Evolutionary conservation across 805 yeast genomes (phyloP).

Genomic region (Yamadazyma olivae): DNA sequence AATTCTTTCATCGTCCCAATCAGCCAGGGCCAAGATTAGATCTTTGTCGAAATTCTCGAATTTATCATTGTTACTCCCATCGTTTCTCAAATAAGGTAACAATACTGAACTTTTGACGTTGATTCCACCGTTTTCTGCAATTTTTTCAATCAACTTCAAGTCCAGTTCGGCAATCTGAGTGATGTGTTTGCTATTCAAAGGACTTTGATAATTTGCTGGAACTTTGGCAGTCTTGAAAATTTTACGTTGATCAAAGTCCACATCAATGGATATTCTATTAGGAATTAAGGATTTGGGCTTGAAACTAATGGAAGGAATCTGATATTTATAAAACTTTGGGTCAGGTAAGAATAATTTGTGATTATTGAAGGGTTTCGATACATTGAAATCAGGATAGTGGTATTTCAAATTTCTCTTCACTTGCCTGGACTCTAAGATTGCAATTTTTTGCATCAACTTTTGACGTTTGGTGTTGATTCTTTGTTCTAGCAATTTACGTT

Average conservation of each 20-base stretch:
- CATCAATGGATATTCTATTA: slow-evolving; percentile 54
- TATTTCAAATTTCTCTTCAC: slow-evolving; percentile 31
- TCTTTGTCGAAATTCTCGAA: slow-evolving; percentile 49
- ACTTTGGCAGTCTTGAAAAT: slow-evolving; percentile 38
- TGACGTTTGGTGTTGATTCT: slow-evolving; percentile 22
- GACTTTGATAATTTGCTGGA: slow-evolving; percentile 3
- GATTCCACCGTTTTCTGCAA: slow-evolving; percentile 17
- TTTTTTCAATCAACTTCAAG: slow-evolving; percentile 25
- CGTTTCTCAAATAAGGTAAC: slow-evolving; percentile 29
- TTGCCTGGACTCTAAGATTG: slow-evolving; percentile 25
- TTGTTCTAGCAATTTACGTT: slow-evolving; percentile 16
- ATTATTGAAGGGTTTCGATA: slow-evolving; percentile 56
- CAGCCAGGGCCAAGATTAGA: slow-evolving; percentile 64
- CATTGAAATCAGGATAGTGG: slow-evolving; percentile 63
- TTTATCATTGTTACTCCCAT: slow-evolving; percentile 33
- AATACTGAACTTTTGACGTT: slow-evolving; percentile 15
- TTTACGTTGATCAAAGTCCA: slow-evolving; percentile 58
- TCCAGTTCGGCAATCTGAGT: slow-evolving; percentile 29
- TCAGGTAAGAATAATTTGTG: slow-evolving; percentile 63
- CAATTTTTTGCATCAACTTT: slow-evolving; percentile 26
- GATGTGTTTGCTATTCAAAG: slow-evolving; percentile 8
- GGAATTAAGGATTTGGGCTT: slow-evolving; percentile 52
- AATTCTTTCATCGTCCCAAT: slow-evolving; percentile 71
- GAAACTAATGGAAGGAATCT: slow-evolving; percentile 44
- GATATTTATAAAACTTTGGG: slow-evolving; percentile 52